A percentile compares a stretch with the other conserved stretches of the same genome.
phyloP scores from a whole-genome alignment of 768 basidiomycete genomes.

The Solioccasus polychromus region DNA sequence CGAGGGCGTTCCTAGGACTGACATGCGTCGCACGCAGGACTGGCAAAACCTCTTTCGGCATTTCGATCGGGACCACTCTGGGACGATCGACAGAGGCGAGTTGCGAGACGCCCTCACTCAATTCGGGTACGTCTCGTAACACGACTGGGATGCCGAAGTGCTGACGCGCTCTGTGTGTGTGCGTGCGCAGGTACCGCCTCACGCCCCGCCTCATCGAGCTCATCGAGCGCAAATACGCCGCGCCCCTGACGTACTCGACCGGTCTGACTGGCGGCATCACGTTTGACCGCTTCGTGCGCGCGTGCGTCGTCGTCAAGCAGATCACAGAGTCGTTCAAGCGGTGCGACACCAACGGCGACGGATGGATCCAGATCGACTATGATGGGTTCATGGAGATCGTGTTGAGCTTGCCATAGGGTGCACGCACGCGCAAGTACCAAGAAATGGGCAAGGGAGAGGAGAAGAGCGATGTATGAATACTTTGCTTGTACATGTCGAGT shows the following conservation, averaged over 20 bases:
- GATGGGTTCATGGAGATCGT: slow-evolving; percentile 55
- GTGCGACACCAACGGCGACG: slow-evolving; percentile 62
- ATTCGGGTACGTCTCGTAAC: slow-evolving; percentile 58
- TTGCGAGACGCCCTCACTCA: slow-evolving; percentile 64
- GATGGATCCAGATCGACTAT: slow-evolving; percentile 51
- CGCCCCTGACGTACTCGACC: slow-evolving; percentile 33
- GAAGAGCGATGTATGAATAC: too few relatives aligned
- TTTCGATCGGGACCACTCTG: slow-evolving; percentile 82
- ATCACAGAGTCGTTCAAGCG: slow-evolving; percentile 67
- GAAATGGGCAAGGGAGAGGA: too few relatives aligned
- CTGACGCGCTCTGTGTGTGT: too few relatives aligned
- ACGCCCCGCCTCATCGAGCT: slow-evolving; percentile 62
- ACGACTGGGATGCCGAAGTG: too few relatives aligned
- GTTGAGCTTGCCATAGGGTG: slow-evolving; percentile 41
- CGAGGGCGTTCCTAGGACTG: too few relatives aligned
- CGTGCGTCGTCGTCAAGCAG: slow-evolving; percentile 80
- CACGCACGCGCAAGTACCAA: background rate
- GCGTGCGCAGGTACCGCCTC: slow-evolving; percentile 52
- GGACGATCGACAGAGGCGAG: slow-evolving; percentile 71
- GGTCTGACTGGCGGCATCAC: slow-evolving; percentile 58
- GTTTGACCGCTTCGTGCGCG: slow-evolving; percentile 85
- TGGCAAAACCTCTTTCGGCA: slow-evolving; percentile 84
- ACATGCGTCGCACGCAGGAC: too few relatives aligned
- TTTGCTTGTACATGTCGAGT: too few relatives aligned
- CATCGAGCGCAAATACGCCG: slow-evolving; percentile 74